Evolutionary conservation across 192 early-diverging fungal genomes (phyloP), one percentile per base, ranked within the genome.

Genomic region (Linderina pennispora): DNA sequence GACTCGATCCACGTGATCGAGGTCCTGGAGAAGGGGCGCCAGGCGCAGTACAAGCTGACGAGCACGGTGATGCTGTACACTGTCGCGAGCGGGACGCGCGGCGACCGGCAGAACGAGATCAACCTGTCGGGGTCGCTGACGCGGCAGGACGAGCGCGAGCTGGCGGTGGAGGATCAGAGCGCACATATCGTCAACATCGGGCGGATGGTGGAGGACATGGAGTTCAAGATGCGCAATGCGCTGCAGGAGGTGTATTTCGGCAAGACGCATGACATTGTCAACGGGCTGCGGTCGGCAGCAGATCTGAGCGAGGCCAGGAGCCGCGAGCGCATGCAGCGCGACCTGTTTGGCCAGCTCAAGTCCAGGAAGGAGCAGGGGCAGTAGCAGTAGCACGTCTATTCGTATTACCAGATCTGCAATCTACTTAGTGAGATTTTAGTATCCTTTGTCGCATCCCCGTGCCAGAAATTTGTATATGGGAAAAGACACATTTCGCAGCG

Each of bases 1-100:
- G 96, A 99, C 56, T 97, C 94, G 10, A 95, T 97, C 58, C 96
- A 99, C 49, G 92, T 99, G 4, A 79, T 99, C 43, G 90, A 94
- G 59, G 93, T 89, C 4, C 63, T 83, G 48, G 89, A 96, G 65
- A 81, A 84, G 50, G 82, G 84, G 13, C 85, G 91, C 23, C 77
- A 71, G 38, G 92, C 91, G n/a, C 81, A 85, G 34, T 99, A 99
- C 76, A 94, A 94, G 57, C 77, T 97, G 40, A 99, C 96, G 6
- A 92, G 92, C 23, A 97, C 96, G 3, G 80, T 99, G 21, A 92
- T 97, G 85, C 76, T 99, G 4, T 90, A 94, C 54, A 87, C 94
- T 65, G 67, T 85, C 25, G 89, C 88, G 23, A 79, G 52, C 31
- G 62, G 50, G 1, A 76, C 50, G 72, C 77, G 41, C 49, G 76